A percentile compares a stretch with the other conserved stretches of the same genome.
Evolutionary conservation across 495 filamentous ascomycete species (phyloP).

Genomic region (Tuber umbilicatum): DNA sequence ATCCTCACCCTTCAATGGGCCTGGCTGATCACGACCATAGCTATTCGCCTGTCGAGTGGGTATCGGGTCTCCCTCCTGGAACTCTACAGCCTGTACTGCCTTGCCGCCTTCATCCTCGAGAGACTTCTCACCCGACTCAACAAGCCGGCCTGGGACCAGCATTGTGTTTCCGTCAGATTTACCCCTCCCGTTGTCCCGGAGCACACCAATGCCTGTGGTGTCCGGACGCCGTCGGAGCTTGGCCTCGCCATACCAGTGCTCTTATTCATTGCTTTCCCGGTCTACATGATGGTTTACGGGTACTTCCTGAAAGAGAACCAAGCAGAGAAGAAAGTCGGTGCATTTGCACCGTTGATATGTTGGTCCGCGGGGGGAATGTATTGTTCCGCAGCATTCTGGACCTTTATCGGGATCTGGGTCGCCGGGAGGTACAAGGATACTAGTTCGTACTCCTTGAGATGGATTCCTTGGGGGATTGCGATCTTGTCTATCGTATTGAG

Average conservation of each 20-base stretch:
- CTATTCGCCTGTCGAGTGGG: background rate
- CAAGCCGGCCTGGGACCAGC: background rate
- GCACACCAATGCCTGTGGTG: background rate
- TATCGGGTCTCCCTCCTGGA: background rate
- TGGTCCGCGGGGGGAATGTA: background rate
- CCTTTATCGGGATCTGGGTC: background rate
- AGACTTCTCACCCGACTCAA: background rate
- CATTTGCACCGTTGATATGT: background rate
- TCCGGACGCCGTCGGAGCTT: background rate
- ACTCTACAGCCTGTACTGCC: background rate
- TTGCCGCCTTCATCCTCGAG: background rate
- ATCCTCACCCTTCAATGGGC: background rate
- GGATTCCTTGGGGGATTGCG: background rate
- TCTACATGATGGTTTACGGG: background rate
- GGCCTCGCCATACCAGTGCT: background rate
- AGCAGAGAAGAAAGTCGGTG: background rate
- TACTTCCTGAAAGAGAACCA: background rate
- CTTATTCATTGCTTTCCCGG: background rate
- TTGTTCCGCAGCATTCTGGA: background rate
- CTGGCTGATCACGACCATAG: background rate
- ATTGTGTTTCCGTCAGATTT: background rate
- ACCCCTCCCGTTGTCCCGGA: background rate
- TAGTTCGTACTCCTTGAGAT: background rate
- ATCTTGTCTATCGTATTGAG: background rate
- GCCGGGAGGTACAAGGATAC: background rate